A percentile compares a stretch with the other conserved stretches of the same genome.
These are phyloP conservation scores for Bolboschoenus planiculmis DNA, from an alignment of 176 grass and related monocot genomes.

Conservation along the genomic window DNA sequence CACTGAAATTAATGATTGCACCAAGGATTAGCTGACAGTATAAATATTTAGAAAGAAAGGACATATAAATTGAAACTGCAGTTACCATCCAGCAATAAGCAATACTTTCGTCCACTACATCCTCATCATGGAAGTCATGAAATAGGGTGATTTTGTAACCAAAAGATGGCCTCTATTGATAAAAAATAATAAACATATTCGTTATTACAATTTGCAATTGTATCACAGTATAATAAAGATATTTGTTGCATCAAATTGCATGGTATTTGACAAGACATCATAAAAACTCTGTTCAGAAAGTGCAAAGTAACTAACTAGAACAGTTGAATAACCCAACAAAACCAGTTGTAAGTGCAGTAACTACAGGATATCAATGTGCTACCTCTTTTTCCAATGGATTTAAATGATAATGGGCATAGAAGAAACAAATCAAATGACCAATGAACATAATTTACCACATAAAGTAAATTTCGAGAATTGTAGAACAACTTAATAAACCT, in stretches of 20 bases:
- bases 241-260: not conserved
- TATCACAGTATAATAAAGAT: not conserved
- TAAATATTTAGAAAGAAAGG: not conserved
- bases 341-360: not conserved
- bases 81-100: constrained; percentile 46
- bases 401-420: not conserved
- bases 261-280: not conserved
- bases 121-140: constrained; percentile 51
- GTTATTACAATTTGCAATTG: constrained; percentile 2
- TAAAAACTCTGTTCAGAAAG: not conserved
- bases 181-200: not conserved
- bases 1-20: constrained; percentile 42
- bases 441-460: not conserved
- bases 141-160: constrained; percentile 61
- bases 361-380: not conserved
- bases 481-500: constrained; percentile 33
- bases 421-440: not conserved
- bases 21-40: not conserved
- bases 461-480: constrained; percentile 1
- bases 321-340: not conserved
- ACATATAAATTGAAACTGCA: not conserved
- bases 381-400: not conserved
- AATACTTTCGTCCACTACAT: constrained; percentile 21
- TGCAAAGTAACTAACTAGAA: not conserved
- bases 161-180: constrained; percentile 41